Conservation (phyloP, 306 rosid species). For the Canavalia gladiata region DNA sequence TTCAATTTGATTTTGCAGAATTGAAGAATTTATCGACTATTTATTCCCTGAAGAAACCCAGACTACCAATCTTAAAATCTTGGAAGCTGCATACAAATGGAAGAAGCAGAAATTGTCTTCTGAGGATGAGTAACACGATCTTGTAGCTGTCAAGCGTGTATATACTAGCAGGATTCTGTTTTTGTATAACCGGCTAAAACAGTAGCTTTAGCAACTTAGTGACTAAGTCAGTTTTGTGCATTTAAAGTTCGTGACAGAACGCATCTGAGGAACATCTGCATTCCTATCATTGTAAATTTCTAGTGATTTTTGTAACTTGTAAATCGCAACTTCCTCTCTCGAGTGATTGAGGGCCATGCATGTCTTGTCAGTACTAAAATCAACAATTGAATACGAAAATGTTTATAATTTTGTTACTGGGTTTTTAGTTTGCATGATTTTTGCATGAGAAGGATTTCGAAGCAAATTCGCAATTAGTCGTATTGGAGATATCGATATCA, state of each 20-base stretch:
- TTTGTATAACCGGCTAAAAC: not conserved
- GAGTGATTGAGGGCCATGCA: not conserved
- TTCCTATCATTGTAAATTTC: conserved; percentile 28
- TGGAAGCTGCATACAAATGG: conserved; percentile 98
- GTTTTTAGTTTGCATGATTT: no score
- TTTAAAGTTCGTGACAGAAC: conserved; percentile 16
- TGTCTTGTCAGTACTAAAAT: not conserved
- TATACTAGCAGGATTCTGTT: conserved; percentile 36
- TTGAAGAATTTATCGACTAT: conserved; percentile 83
- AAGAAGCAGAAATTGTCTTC: conserved; percentile 80
- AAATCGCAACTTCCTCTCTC: not conserved
- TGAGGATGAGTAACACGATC: conserved; percentile 52
- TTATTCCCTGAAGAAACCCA: conserved; percentile 88
- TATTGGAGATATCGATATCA: no score
- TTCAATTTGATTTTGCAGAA: conserved; percentile 63
- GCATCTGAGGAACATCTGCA: conserved; percentile 15
- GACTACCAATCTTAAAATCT: conserved; percentile 85
- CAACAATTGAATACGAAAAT: not conserved
- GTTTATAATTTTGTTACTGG: not conserved
- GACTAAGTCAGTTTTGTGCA: conserved; percentile 17
- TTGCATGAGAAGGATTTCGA: no score
- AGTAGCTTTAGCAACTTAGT: conserved; percentile 26
- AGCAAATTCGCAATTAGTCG: no score
- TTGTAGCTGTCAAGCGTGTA: conserved; percentile 13
- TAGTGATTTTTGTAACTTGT: conserved; percentile 5